Evolutionary conservation across 2,329 filamentous ascomycete species (phyloP), one percentile per base, ranked within the genome.

Genomic region (Phialemonium atrogriseum): DNA sequence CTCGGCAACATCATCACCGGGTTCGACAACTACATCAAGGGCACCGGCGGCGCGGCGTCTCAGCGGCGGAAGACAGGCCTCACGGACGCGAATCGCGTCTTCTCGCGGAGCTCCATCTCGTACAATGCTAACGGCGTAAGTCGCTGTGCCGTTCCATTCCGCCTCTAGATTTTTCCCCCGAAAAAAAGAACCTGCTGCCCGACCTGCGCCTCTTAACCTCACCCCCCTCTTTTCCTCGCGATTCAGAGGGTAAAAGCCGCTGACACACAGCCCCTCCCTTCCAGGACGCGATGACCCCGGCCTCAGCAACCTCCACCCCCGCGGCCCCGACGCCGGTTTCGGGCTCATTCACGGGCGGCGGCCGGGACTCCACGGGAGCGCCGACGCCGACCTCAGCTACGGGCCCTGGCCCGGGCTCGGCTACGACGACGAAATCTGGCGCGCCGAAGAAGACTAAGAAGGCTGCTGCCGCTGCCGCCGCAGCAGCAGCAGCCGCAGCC

Each of bases 11-110:
- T 98, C 52, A 89, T 98, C 55, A 87, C 84, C 29, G 91, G 91
- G 14, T 98, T 98, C 57, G 91, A 98, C 57, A 93, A 87, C 54
- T 98, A 96, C 62, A 93, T 94, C 66, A 98, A 98, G 59, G 88
- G 85, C 33, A 73, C 71, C 12, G 71, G 74, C 7, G 73, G 76
- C n/a, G 66, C 69, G 2, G 70, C 70, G 4, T 69, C 77, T 9
- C 68, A 75, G 43, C 67, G 81, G 50, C 73, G 78, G 48, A 74
- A 82, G 54, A 68, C 71, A 15, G 72, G 73, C 5, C 63, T 80
- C 29, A 68, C 68, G 38, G 84, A 88, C 32, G 70, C 73, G 45
- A 83, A 86, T 51, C 69, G 82, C 41, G 80, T 89, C 33, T 89
- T 89, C 55, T 75, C 77, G 36, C 61, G 68, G 43, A 74, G 73